phyloP scores from a whole-genome alignment of 768 basidiomycete species.

The Chalciporus sphaerocephalus region DNA sequence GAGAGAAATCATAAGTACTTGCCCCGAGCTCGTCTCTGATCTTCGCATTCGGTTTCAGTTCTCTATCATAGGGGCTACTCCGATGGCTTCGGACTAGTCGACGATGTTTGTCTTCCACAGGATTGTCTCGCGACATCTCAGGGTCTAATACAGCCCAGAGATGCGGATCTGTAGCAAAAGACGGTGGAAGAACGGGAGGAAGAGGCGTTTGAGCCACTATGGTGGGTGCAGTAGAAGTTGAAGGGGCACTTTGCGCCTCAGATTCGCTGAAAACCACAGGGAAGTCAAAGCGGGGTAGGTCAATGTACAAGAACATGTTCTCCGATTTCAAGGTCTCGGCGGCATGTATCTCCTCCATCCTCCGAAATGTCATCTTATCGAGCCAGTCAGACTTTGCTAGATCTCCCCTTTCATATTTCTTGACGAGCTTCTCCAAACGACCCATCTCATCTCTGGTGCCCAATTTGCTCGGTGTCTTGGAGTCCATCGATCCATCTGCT shows the following conservation, averaged over 20 bases:
- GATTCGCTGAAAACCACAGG: slow-evolving; percentile 94
- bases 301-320: slow-evolving; percentile 93
- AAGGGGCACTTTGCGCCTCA: slow-evolving; percentile 38
- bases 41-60: slow-evolving; percentile 95
- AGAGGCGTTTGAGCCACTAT: slow-evolving; percentile 40
- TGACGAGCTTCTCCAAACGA: slow-evolving; percentile 88
- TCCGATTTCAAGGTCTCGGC: slow-evolving; percentile 89
- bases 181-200: slow-evolving; percentile 39
- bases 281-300: slow-evolving; percentile 94
- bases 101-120: slow-evolving; percentile 95
- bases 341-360: slow-evolving; percentile 95
- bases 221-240: slow-evolving; percentile 40
- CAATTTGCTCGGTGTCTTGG: slow-evolving; percentile 84
- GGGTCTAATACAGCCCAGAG: slow-evolving; percentile 91
- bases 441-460: slow-evolving; percentile 89
- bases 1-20: slow-evolving; percentile 24
- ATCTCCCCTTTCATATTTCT: slow-evolving; percentile 95
- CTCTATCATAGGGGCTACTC: slow-evolving; percentile 90
- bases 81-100: slow-evolving; percentile 91
- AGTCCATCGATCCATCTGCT: slow-evolving; percentile 81
- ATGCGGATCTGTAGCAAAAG: slow-evolving; percentile 60
- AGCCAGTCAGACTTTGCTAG: slow-evolving; percentile 94
- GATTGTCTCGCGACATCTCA: slow-evolving; percentile 87
- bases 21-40: slow-evolving; percentile 91
- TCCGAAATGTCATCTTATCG: slow-evolving; percentile 87